Evolutionary conservation across 2,329 filamentous ascomycete genomes (phyloP), one percentile per base, ranked within the genome.

Genomic region (Ascochyta fabae): DNA sequence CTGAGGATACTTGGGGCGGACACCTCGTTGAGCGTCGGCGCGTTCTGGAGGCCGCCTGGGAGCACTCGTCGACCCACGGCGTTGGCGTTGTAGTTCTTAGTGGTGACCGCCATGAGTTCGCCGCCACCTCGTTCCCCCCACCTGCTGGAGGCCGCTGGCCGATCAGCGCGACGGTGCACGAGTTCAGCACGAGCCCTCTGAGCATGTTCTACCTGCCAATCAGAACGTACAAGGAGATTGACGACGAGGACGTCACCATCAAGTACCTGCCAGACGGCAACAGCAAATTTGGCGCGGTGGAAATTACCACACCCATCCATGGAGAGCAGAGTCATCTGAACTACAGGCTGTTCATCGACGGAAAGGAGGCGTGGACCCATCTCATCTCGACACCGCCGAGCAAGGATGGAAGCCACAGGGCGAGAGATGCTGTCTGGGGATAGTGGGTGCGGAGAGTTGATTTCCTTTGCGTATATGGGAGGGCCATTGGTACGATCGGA

Each of bases 61-160:
- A 90, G 58, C 88, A 90, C 0, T 88, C 91, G n/a, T 79, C 85
- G 12, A 76, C 78, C 1, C 84, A 86, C 5, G 90, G 91, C 6
- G 80, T 89, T 6, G 91, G 93, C 23, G 88, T 98, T 7, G 83
- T 96, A 3, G 81, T 98, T 12, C 81, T 99, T 10, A 95, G 90
- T 15, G 95, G 95, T 0, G 95, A 99, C 70, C 83, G 95, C n/a
- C 95, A 99, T 71, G 95, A 99, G 75, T 98, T 98, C 74, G 95
- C 91, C 1, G 93, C 94, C 0, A 98, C 94, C 0, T 87, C 88
- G 0, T 88, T 88, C 66, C 85, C 85, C 8, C 83, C 84, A 13
- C 77, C 88, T 82, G 15, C 87, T 83, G n/a, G 86, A 81, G 59
- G 80, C 64, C 48, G 82, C 79, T 60, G 85, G 86, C 44, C 84